Conservation (phyloP, 192 early-diverging fungal genomes). For the Coemansia reversa region DNA sequence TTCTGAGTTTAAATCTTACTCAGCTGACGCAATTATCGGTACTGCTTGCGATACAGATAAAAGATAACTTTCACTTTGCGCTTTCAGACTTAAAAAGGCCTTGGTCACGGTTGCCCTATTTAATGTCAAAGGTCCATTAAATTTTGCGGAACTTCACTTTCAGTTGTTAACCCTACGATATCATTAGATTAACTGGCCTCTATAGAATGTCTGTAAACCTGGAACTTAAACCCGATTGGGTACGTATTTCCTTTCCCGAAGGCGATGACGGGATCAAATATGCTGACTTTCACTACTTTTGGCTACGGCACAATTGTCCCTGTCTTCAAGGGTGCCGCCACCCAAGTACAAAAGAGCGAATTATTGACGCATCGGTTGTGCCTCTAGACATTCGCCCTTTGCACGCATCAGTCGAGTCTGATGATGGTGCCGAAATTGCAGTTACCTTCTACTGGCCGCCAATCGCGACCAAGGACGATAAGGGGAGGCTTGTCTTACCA, state of each 20-base stretch:
- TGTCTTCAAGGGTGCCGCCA: constrained; percentile 55
- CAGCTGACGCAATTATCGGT: too few relatives aligned
- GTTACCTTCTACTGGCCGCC: constrained; percentile 43
- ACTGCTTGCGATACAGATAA: too few relatives aligned
- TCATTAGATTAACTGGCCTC: neutral
- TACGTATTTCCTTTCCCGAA: constrained; percentile 29
- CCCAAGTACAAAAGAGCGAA: constrained; percentile 39
- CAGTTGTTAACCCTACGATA: too few relatives aligned
- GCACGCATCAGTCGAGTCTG: constrained; percentile 17
- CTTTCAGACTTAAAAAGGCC: too few relatives aligned
- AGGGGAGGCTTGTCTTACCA: constrained; percentile 20
- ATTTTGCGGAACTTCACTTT: too few relatives aligned
- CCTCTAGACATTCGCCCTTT: constrained; percentile 49
- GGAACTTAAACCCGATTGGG: constrained; percentile 52
- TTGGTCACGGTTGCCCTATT: too few relatives aligned
- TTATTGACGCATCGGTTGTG: constrained; percentile 45
- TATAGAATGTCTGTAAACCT: constrained; percentile 30
- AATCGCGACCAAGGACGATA: constrained; percentile 43
- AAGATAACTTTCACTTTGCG: too few relatives aligned
- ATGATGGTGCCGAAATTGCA: constrained; percentile 12
- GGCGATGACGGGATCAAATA: neutral
- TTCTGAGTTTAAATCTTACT: too few relatives aligned
- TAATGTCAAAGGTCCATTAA: too few relatives aligned
- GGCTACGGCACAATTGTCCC: constrained; percentile 57
- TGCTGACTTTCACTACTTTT: constrained; percentile 56